Base-by-base conservation (phyloP, 1,284 basidiomycete genomes). In the Cryptococcus hybrid region DNA sequence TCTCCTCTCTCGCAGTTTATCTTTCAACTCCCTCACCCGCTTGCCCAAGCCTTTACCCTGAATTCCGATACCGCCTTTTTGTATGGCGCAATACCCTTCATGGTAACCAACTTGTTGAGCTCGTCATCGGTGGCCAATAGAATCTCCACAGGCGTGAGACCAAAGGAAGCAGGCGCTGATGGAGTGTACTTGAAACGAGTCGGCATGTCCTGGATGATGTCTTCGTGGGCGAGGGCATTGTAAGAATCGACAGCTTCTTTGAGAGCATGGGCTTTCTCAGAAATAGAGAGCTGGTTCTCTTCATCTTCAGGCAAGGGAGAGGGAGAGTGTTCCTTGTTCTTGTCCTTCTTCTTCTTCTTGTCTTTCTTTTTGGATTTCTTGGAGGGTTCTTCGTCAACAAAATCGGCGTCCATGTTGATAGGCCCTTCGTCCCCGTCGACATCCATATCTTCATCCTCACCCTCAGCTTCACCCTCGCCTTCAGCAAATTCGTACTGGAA, bases 141-240 rank as follows among this genome's bases (percentile, higher is more conserved):
- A 63, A 99, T 93, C 72, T 99, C 95, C 1, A 83, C 86, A 0
- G 95, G 85, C 0, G 86, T 84, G 47, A 99, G 84, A 7, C 85
- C 87, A 75, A 85, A 96, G 39, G 79, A 78, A 57, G 88, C 82
- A 0, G 87, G 78, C 38, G 85, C 80, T 11, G 92, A 86, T 47
- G 86, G 82, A 6, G 86, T 82, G 74, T 99, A 99, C 73, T 90
- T 88, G 85, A 99, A 99, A 11, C 92, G 88, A 0, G 95, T 98
- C 1, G 92, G 88, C 65, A 92, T 80, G 73, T 88, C 92, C 5
- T 88, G 94, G 59, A 95, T 87, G 82, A 96, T 85, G 73, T 97
- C 94, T 77, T 98, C 97, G 80, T 97, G 96, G 65, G 97, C 93
- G 15, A 98, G 82, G 36, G 82, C 85, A 74, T 92, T 89, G 53